Evolutionary conservation across 2,329 filamentous ascomycete species (phyloP).

Genomic region (Emmonsiellopsis sp.): DNA sequence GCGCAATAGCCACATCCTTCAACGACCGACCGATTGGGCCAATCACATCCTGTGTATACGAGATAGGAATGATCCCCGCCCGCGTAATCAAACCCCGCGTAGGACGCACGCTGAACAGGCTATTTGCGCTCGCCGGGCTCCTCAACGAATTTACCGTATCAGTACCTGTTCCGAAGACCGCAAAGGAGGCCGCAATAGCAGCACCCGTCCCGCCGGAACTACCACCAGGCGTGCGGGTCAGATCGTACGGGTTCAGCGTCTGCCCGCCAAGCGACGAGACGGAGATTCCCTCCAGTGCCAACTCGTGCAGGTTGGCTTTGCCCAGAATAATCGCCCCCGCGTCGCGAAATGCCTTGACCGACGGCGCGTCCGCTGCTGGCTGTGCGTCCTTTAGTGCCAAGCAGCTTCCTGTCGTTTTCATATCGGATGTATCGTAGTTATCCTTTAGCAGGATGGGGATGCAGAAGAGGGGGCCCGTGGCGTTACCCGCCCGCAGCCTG

Average conservation of each 20-base stretch:
- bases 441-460: constrained; percentile 56
- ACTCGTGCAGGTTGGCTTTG: constrained; percentile 54
- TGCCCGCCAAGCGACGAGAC: constrained; percentile 56
- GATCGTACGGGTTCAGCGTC: constrained; percentile 58
- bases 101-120: constrained; percentile 50
- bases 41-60: constrained; percentile 46
- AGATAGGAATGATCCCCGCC: constrained; percentile 46
- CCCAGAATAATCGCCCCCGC: constrained; percentile 50
- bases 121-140: constrained; percentile 53
- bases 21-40: constrained; percentile 46
- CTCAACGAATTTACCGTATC: constrained; percentile 55
- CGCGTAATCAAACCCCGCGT: constrained; percentile 44
- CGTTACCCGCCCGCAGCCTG: constrained; percentile 29
- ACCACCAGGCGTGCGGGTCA: constrained; percentile 54
- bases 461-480: constrained; percentile 47
- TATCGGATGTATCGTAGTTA: constrained; percentile 48
- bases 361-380: constrained; percentile 39
- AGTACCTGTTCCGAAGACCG: constrained; percentile 49
- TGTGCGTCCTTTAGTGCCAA: constrained; percentile 39
- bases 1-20: constrained; percentile 41
- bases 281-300: constrained; percentile 54
- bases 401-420: constrained; percentile 50
- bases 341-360: constrained; percentile 40
- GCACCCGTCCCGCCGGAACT: constrained; percentile 55
- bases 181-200: constrained; percentile 49